Conservation (phyloP, 1,139 yeast species). For the Geotrichum australiense region DNA sequence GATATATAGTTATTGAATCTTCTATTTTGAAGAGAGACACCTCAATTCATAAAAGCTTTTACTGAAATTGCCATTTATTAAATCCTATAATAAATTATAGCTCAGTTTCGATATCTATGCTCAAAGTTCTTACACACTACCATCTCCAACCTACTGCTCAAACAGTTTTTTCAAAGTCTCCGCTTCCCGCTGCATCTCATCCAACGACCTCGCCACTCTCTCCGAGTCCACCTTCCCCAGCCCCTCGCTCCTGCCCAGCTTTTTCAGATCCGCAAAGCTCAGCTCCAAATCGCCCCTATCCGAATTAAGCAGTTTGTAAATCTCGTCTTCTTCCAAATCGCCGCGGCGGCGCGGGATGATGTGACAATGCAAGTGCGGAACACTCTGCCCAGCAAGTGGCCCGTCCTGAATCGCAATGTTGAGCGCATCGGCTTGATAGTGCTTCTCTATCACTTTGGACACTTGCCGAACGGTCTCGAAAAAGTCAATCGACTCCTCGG, state of each 20-base stretch:
- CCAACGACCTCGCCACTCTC: slow-evolving; percentile 42
- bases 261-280: slow-evolving; percentile 9
- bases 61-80: too few relatives aligned
- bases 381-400: slow-evolving; percentile 88
- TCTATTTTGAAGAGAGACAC: too few relatives aligned
- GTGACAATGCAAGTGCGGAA: slow-evolving; percentile 92
- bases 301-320: slow-evolving; percentile 56
- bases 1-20: too few relatives aligned
- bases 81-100: too few relatives aligned
- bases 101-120: too few relatives aligned
- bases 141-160: slow-evolving; percentile 16
- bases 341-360: slow-evolving; percentile 70
- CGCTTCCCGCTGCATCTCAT: slow-evolving; percentile 64
- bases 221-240: slow-evolving; percentile 33
- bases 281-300: slow-evolving; percentile 40
- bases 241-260: slow-evolving; percentile 9
- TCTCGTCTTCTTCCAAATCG: slow-evolving; percentile 51
- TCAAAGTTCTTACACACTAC: too few relatives aligned
- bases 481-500: slow-evolving; percentile 70
- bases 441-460: slow-evolving; percentile 54
- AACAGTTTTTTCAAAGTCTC: slow-evolving; percentile 42
- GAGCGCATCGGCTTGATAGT: slow-evolving; percentile 70
- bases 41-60: too few relatives aligned
- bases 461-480: slow-evolving; percentile 70
- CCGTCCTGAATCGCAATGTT: slow-evolving; percentile 95